These are phyloP conservation scores for Trichoderma hamatum DNA, from an alignment of 2,329 filamentous ascomycete genomes.

Conservation along the genomic window DNA sequence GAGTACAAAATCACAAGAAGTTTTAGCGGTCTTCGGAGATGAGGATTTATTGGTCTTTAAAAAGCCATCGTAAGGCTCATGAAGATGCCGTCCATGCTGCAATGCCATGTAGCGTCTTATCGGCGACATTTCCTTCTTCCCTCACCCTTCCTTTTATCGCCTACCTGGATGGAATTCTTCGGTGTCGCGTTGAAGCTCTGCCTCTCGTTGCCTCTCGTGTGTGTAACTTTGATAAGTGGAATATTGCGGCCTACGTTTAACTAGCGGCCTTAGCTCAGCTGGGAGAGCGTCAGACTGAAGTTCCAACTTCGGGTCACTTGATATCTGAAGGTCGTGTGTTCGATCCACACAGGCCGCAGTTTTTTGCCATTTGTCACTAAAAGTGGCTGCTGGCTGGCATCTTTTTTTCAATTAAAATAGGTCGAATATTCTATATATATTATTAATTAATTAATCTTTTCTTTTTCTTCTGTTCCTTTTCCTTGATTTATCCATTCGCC, in stretches of 20 bases:
- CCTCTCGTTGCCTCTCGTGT: rapidly evolving
- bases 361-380: conserved; percentile 18
- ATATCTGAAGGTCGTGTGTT: conserved; percentile 38
- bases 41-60: neutral
- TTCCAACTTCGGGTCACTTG: conserved; percentile 34
- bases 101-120: neutral
- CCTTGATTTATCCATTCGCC: too few species aligned
- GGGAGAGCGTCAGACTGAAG: conserved; percentile 39
- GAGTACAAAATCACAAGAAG: neutral
- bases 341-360: conserved; percentile 37
- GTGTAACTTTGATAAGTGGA: neutral
- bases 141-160: neutral
- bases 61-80: neutral
- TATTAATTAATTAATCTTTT: too few species aligned
- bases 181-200: neutral
- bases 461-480: neutral
- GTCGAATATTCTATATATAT: too few species aligned
- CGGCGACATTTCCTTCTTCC: neutral
- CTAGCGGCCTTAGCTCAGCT: conserved; percentile 38
- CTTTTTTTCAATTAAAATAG: too few species aligned
- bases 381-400: too few species aligned
- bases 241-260: neutral
- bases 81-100: neutral
- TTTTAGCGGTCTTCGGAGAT: neutral
- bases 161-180: neutral